Evolutionary conservation across 139 green algal species (phyloP).

Genomic region (Desmodesmus armatus): DNA sequence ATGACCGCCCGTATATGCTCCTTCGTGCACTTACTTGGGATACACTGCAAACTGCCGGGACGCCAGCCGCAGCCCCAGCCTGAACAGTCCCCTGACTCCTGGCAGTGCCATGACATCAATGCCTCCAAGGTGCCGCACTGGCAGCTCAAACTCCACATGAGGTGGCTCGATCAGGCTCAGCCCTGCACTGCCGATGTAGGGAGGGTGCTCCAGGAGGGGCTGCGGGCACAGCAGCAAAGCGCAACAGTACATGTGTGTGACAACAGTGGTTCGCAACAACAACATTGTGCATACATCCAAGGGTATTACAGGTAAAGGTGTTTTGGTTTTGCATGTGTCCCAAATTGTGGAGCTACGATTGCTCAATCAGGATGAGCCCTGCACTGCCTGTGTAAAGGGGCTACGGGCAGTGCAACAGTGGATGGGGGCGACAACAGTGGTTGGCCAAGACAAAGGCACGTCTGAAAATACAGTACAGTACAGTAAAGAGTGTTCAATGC

Average conservation of each 20-base stretch:
- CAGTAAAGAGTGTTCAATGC: too few species aligned
- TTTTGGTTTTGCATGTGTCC: too few species aligned
- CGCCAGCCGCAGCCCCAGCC: not conserved
- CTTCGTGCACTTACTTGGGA: constrained; percentile 9
- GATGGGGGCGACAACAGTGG: too few species aligned
- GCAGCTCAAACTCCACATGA: constrained; percentile 44
- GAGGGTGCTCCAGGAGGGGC: constrained; percentile 6
- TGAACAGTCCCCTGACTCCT: not conserved
- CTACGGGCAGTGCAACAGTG: too few species aligned
- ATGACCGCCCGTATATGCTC: too few species aligned
- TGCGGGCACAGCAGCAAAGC: not conserved
- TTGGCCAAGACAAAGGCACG: too few species aligned
- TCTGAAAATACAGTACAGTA: too few species aligned
- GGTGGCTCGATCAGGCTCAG: constrained; percentile 32
- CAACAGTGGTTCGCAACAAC: not conserved
- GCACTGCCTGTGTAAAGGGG: too few species aligned
- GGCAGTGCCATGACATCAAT: constrained; percentile 32
- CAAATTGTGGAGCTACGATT: too few species aligned
- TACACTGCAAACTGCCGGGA: constrained; percentile 15
- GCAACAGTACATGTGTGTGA: not conserved
- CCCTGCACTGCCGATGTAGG: constrained; percentile 11
- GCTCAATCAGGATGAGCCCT: too few species aligned
- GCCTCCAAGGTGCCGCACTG: constrained; percentile 7
- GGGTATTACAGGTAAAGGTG: too few species aligned
- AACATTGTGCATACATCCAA: too few species aligned